A percentile compares a stretch with the other conserved stretches of the same genome.
phyloP scores from a whole-genome alignment of 2,329 filamentous ascomycete genomes.

The Aspergillus glaucus region DNA sequence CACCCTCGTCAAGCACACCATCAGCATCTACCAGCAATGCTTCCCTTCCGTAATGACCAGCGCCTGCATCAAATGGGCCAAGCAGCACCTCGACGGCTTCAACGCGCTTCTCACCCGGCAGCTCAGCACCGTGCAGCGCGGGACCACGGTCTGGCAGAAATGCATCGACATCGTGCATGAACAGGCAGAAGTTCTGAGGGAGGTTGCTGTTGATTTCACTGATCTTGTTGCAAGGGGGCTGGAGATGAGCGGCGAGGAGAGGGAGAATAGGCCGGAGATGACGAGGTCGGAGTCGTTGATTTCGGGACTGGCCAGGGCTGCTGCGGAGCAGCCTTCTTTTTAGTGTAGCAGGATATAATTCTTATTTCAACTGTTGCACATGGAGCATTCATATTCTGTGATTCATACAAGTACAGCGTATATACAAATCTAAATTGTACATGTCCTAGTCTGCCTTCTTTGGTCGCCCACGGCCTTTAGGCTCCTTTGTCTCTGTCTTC shows the following conservation, averaged over 20 bases:
- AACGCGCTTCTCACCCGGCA: constrained; percentile 77
- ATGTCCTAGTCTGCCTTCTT: too few relatives aligned
- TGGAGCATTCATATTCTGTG: too few relatives aligned
- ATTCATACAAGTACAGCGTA: too few relatives aligned
- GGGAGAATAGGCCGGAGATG: constrained; percentile 13
- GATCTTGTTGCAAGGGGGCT: constrained; percentile 64
- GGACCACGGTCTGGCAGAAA: constrained; percentile 69
- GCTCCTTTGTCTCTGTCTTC: too few relatives aligned
- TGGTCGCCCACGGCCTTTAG: too few relatives aligned
- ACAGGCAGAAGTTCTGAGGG: constrained; percentile 71
- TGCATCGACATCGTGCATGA: constrained; percentile 77
- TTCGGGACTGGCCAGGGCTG: background rate
- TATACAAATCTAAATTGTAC: too few relatives aligned
- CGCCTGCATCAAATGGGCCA: constrained; percentile 97
- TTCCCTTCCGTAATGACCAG: constrained; percentile 85
- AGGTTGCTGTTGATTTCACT: constrained; percentile 85
- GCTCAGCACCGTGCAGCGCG: constrained; percentile 74
- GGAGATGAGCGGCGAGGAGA: constrained; percentile 19
- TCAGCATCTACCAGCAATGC: constrained; percentile 78
- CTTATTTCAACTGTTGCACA: too few relatives aligned
- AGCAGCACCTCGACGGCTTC: constrained; percentile 86
- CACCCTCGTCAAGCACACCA: constrained; percentile 86
- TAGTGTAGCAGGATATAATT: background rate
- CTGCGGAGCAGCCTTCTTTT: background rate
- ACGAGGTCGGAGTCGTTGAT: constrained; percentile 16